Percentiles rank a stretch among this genome's conserved stretches.
These are phyloP conservation scores for Sphagnum contortum DNA, from an alignment of 225 moss, liverwort and hornwort genomes.

Conservation along the genomic window DNA sequence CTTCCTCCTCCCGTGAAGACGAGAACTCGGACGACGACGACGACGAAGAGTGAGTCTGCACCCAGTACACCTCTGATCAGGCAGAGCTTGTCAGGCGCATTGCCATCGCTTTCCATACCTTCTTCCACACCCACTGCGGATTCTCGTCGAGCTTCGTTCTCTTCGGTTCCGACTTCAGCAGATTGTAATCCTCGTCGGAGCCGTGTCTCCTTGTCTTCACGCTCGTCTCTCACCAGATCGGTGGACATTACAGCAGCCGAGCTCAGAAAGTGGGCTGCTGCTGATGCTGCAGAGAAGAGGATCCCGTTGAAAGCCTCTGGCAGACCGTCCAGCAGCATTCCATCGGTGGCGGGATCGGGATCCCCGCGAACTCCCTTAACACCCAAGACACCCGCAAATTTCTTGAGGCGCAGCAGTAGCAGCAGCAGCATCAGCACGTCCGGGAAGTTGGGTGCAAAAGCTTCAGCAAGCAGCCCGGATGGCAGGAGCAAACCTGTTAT, in stretches of 20 bases:
- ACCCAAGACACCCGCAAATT: neutral
- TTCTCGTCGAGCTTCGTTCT: too few species aligned
- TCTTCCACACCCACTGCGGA: too few species aligned
- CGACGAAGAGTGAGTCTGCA: constrained; percentile 4
- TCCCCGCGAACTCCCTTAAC: neutral
- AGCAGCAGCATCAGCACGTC: neutral
- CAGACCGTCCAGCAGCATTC: constrained; percentile 13
- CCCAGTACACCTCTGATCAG: neutral
- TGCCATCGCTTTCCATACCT: too few species aligned
- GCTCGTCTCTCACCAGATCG: constrained; percentile 25
- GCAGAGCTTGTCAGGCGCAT: constrained; percentile 2
- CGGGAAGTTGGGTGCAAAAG: constrained; percentile 15
- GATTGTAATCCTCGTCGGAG: too few species aligned
- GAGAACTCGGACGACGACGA: neutral
- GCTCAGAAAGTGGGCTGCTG: constrained; percentile 17
- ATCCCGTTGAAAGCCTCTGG: constrained; percentile 22
- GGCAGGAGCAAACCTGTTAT: too few species aligned
- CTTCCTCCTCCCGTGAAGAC: constrained; percentile 4
- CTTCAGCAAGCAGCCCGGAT: constrained; percentile 8
- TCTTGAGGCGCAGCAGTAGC: constrained; percentile 10
- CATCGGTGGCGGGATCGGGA: neutral
- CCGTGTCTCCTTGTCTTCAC: constrained; percentile 14
- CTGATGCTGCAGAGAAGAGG: constrained; percentile 9
- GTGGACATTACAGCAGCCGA: constrained; percentile 24
- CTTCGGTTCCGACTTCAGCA: too few species aligned